These are phyloP conservation scores for Naganishia albida DNA, from an alignment of 1,284 basidiomycete species.

Conservation along the genomic window DNA sequence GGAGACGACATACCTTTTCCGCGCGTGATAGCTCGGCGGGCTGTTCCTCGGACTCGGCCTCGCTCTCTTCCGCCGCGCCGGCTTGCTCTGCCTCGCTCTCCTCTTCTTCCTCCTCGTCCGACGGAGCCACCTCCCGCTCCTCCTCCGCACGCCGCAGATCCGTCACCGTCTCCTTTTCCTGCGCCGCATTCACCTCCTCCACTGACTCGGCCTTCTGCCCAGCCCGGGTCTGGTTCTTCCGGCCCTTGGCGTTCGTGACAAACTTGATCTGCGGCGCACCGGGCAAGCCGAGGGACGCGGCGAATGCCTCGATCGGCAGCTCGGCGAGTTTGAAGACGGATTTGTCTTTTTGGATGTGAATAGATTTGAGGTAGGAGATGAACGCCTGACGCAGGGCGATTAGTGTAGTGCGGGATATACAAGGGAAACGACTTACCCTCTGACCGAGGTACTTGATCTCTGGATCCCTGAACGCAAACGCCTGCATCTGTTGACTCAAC, in stretches of 20 bases:
- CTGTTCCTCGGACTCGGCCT: conserved; percentile 38
- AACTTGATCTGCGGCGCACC: conserved; percentile 97
- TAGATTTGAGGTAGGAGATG: conserved; percentile 90
- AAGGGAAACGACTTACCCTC: conserved; percentile 61
- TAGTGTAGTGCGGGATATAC: conserved; percentile 4
- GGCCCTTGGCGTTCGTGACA: conserved; percentile 68
- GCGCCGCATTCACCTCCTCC: conserved; percentile 35
- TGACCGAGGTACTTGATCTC: conserved; percentile 98
- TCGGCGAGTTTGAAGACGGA: conserved; percentile 82
- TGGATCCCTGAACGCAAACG: conserved; percentile 89
- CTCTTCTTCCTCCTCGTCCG: conserved; percentile 39
- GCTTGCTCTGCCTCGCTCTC: conserved; percentile 40
- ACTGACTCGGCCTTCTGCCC: conserved; percentile 41
- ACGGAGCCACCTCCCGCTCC: conserved; percentile 34
- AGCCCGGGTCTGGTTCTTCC: conserved; percentile 34
- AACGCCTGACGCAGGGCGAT: conserved; percentile 69
- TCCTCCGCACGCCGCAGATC: conserved; percentile 28
- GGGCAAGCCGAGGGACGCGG: conserved; percentile 86
- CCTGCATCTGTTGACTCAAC: conserved; percentile 86
- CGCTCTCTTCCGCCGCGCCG: conserved; percentile 49
- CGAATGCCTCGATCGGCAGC: conserved; percentile 80
- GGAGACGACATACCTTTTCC: conserved; percentile 10
- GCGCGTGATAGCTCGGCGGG: conserved; percentile 29
- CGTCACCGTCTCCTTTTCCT: conserved; percentile 33
- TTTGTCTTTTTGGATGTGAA: conserved; percentile 94